Percentiles rank a stretch among this genome's conserved stretches.
Conservation (phyloP, 331 rosid species). For the Acacia concinna region DNA sequence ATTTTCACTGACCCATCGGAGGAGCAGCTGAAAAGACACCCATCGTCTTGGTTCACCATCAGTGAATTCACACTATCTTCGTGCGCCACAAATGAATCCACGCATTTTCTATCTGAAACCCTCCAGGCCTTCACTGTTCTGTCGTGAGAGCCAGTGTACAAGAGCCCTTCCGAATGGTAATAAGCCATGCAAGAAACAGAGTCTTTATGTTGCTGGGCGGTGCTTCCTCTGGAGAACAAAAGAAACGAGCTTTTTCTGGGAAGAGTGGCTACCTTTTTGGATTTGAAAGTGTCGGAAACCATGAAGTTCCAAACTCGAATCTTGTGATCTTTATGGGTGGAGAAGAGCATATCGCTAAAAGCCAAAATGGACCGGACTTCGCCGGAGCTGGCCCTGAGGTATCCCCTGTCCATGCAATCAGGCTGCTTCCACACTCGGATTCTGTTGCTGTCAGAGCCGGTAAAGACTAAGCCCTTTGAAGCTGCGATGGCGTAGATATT, state of each 20-base stretch:
- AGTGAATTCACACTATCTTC: slow-evolving; percentile 59
- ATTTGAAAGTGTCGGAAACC: slow-evolving; percentile 46
- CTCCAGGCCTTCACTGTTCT: slow-evolving; percentile 74
- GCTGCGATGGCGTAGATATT: slow-evolving; percentile 61
- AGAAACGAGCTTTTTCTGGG: slow-evolving; percentile 50
- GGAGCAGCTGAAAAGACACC: slow-evolving; percentile 79
- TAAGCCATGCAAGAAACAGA: slow-evolving; percentile 72
- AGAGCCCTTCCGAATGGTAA: slow-evolving; percentile 65
- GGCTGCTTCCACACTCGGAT: slow-evolving; percentile 75
- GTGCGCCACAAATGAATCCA: slow-evolving; percentile 73
- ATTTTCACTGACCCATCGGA: slow-evolving; percentile 73
- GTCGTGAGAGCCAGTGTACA: slow-evolving; percentile 77
- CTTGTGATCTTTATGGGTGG: slow-evolving; percentile 68
- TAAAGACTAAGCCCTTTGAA: slow-evolving; percentile 68
- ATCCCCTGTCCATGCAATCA: slow-evolving; percentile 62
- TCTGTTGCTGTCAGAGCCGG: slow-evolving; percentile 66
- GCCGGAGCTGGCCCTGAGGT: slow-evolving; percentile 50
- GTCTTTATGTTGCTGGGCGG: slow-evolving; percentile 44
- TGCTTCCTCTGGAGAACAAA: slow-evolving; percentile 30
- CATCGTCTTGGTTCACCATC: slow-evolving; percentile 78
- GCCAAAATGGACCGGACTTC: slow-evolving; percentile 58
- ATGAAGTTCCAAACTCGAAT: slow-evolving; percentile 71
- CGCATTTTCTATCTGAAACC: slow-evolving; percentile 51
- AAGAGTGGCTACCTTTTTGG: slow-evolving; percentile 54
- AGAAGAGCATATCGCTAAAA: slow-evolving; percentile 57